Percentiles rank a stretch among this genome's conserved stretches.
These are phyloP conservation scores for Macrophomina tecta DNA, from an alignment of 2,329 filamentous ascomycete genomes.

Conservation along the genomic window DNA sequence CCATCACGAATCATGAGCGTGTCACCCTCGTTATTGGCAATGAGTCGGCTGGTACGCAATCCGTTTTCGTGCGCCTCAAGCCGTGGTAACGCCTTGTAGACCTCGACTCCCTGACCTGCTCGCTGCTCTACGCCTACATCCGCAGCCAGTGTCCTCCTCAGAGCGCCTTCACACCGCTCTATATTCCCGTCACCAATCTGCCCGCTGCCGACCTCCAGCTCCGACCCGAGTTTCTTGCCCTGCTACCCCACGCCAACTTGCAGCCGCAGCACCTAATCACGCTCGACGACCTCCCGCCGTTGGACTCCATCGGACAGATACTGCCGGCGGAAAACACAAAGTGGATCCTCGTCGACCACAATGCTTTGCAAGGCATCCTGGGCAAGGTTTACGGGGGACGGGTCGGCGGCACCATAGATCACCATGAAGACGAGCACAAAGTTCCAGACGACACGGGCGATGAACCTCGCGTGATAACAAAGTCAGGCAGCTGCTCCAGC, in stretches of 20 bases:
- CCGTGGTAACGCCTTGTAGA: conserved; percentile 57
- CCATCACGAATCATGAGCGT: conserved; percentile 47
- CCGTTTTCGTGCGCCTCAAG: conserved; percentile 19
- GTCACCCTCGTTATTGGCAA: conserved; percentile 61
- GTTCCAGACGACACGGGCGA: conserved; percentile 56
- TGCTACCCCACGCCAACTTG: conserved; percentile 67
- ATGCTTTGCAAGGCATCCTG: conserved; percentile 69
- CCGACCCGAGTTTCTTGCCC: conserved; percentile 73
- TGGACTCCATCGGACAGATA: conserved; percentile 55
- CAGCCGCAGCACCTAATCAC: conserved; percentile 69
- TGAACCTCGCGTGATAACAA: conserved; percentile 66
- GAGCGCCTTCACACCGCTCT: conserved; percentile 56
- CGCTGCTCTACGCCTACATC: conserved; percentile 76
- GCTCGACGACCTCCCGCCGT: conserved; percentile 61
- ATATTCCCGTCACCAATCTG: conserved; percentile 77
- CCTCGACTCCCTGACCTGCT: conserved; percentile 79
- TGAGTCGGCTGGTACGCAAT: conserved; percentile 54
- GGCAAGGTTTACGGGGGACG: conserved; percentile 57
- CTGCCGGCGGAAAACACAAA: conserved; percentile 63
- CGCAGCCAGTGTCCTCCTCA: conserved; percentile 62
- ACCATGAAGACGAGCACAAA: conserved; percentile 74
- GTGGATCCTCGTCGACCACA: conserved; percentile 84
- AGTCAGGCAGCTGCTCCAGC: conserved; percentile 75
- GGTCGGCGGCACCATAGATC: conserved; percentile 74
- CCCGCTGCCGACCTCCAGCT: conserved; percentile 70